Evolutionary conservation across 768 basidiomycete genomes (phyloP).

Genomic region (Fistulinella prunicolor): DNA sequence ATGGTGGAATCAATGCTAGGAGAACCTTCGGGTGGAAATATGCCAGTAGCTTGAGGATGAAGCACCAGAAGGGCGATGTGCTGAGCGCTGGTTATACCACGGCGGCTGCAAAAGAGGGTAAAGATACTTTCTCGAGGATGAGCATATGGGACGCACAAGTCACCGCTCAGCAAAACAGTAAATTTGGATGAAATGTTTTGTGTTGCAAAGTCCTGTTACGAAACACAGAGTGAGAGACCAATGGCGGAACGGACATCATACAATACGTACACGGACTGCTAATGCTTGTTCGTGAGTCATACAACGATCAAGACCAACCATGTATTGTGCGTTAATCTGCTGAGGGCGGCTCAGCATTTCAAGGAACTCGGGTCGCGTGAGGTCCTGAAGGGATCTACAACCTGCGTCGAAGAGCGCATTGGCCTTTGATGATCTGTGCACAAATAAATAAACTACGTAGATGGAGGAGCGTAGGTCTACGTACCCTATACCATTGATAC

Average conservation of each 20-base stretch:
- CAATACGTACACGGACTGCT: slow-evolving; percentile 41
- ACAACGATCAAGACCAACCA: slow-evolving; percentile 35
- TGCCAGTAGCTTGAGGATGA: slow-evolving; percentile 11
- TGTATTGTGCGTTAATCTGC: slow-evolving; percentile 40
- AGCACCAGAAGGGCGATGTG: slow-evolving; percentile 14
- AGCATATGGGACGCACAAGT: slow-evolving; percentile 50
- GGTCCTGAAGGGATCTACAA: slow-evolving; percentile 41
- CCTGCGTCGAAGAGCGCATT: slow-evolving; percentile 50
- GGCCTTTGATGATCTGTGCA: slow-evolving; percentile 30
- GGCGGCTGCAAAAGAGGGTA: slow-evolving; percentile 39
- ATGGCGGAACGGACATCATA: neutral
- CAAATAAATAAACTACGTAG: neutral
- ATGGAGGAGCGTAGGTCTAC: slow-evolving; percentile 1
- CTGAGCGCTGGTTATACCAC: slow-evolving; percentile 30
- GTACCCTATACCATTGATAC: slow-evolving; percentile 50
- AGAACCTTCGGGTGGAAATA: slow-evolving; percentile 16
- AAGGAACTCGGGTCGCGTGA: slow-evolving; percentile 38
- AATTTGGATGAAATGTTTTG: slow-evolving; percentile 46
- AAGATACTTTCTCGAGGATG: neutral
- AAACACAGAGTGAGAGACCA: neutral
- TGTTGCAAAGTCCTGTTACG: slow-evolving; percentile 46
- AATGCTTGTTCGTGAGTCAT: slow-evolving; percentile 43
- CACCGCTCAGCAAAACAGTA: slow-evolving; percentile 49
- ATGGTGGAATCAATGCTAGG: slow-evolving; percentile 16
- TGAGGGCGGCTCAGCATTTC: slow-evolving; percentile 39